These are phyloP conservation scores for Polygonum aviculare DNA, from an alignment of 148 eudicot genomes.

Conservation along the genomic window DNA sequence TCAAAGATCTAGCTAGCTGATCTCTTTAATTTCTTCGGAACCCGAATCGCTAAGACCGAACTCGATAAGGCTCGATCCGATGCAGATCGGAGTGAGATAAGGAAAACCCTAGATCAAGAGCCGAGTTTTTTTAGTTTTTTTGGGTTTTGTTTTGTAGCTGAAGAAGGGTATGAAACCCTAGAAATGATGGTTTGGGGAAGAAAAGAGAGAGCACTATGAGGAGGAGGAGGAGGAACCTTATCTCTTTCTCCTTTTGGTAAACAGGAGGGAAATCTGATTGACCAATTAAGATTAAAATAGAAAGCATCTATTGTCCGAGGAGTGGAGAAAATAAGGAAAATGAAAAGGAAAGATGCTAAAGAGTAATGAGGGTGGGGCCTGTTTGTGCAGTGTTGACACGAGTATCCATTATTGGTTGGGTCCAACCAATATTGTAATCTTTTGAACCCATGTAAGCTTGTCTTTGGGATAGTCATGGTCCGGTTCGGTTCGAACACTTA, in stretches of 20 bases:
- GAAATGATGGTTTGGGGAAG: neutral
- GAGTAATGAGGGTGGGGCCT: neutral
- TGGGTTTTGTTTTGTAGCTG: neutral
- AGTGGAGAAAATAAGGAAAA: neutral
- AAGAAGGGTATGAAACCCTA: neutral
- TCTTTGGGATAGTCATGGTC: too few species aligned
- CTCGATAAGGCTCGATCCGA: too few species aligned
- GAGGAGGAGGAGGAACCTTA: slow-evolving; percentile 12
- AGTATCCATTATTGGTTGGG: neutral
- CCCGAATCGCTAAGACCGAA: too few species aligned
- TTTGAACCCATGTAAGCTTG: too few species aligned
- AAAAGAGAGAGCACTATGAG: neutral
- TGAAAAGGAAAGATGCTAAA: neutral
- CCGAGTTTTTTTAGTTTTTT: neutral
- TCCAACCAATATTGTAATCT: too few species aligned
- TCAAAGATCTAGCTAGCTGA: too few species aligned
- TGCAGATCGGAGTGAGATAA: neutral
- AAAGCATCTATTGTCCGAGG: neutral
- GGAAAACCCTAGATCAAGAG: neutral
- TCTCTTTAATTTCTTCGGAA: too few species aligned
- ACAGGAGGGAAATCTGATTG: neutral
- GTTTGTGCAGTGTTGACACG: neutral
- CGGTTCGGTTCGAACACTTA: too few species aligned
- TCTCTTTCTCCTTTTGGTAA: slow-evolving; percentile 25
- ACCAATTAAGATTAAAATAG: slow-evolving; percentile 1